Base-by-base conservation (phyloP, 257 asterid species). In the Cynanchum wilfordii region DNA sequence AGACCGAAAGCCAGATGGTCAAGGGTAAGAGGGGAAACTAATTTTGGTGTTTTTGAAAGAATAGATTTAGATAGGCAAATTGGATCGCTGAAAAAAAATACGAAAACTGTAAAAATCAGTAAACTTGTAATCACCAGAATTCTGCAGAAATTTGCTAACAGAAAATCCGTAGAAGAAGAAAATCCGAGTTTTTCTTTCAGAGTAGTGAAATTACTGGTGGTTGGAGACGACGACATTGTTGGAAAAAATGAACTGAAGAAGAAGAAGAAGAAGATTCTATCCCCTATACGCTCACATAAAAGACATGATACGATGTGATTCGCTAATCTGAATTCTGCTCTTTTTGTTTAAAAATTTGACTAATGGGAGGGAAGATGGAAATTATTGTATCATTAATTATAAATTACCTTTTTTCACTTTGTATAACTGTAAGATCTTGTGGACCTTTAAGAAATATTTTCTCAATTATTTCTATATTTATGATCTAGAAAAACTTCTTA, bases 1-100 rank as follows among this genome's bases (percentile, higher is more conserved):
- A 79, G 72, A 0, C 84, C 82, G 56, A 82, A 77, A 22, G 60
- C 74, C 36, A 79, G 73, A 47, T 82, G 84, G 68, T 44, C 77
- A 17, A 82, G 17, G 38, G 74, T 74, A 12, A 84, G 75, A 8
- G 74, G 76, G 10, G 67, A 59, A 30, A 30, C 5, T 29, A 33
- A 33, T 33, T 60, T 30, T 29, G 22, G 2, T 15, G 10, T 16
- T 29, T 5, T 30, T 2, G 20, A 60, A 4, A 3, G 45, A 29
- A 42, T 15, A 13, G 40, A 13, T 33, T 33, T 33, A 13, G 67
- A 60, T 1, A 22, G 67, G 11, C 67, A 15, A 29, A n/a, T 29
- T n/a, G 67, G 67, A 63, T 63, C 25, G 36, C 27, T 19, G n/a
- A 38, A 7, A 36, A 36, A 33, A 15, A 63, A 12, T 12, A 63